phyloP scores from a whole-genome alignment of 129 eudicot species.

The Tagetes patula region DNA sequence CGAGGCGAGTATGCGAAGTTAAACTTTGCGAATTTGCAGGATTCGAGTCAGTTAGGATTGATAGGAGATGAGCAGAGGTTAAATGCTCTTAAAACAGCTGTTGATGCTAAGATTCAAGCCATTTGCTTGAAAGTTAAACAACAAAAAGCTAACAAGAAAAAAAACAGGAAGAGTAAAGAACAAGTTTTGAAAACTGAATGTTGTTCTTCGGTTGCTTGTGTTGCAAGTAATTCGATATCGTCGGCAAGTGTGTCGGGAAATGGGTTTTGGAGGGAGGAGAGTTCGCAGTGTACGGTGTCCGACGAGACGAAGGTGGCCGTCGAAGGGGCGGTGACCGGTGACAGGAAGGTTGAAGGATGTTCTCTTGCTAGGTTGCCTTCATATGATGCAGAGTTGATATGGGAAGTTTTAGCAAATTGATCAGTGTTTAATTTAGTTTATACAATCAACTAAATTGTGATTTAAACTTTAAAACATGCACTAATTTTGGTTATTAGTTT shows the following conservation, averaged over 20 bases:
- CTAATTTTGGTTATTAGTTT: conserved; percentile 23
- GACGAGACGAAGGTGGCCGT: conserved; percentile 22
- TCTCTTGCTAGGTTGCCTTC: conserved; percentile 82
- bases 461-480: conserved; percentile 6
- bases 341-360: conserved; percentile 52
- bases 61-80: conserved; percentile 57
- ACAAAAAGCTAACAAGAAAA: conserved; percentile 46
- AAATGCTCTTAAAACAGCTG: conserved; percentile 56
- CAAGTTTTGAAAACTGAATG: conserved; percentile 22
- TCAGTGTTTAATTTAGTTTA: not conserved
- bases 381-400: conserved; percentile 72
- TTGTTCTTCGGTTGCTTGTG: conserved; percentile 40
- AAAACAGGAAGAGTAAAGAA: conserved; percentile 35
- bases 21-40: conserved; percentile 78
- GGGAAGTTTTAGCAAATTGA: conserved; percentile 78
- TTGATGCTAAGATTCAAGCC: conserved; percentile 85
- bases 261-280: conserved; percentile 53
- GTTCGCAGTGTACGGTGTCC: conserved; percentile 40
- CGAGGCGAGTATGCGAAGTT: conserved; percentile 90
- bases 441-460: conserved; percentile 18
- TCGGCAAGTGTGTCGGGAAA: conserved; percentile 60
- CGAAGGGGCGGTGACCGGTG: conserved; percentile 12
- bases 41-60: conserved; percentile 59
- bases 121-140: conserved; percentile 75
- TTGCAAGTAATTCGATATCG: conserved; percentile 32